Conservation (phyloP, 805 yeast genomes). For the Ogataea degrootiae region DNA sequence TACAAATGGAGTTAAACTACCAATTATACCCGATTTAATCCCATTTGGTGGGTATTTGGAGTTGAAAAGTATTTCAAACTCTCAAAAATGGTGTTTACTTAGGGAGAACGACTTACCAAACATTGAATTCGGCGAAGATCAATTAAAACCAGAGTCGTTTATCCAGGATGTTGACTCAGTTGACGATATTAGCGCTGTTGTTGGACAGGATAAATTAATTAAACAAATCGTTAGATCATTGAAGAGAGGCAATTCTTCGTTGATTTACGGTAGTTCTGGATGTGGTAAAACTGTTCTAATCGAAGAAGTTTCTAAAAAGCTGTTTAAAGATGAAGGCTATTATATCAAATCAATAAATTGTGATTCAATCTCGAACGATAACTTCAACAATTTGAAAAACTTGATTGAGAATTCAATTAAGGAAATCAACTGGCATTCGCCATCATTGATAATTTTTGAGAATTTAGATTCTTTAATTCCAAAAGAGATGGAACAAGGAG, state of each 20-base stretch:
- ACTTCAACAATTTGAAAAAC: constrained; percentile 39
- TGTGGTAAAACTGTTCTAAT: constrained; percentile 71
- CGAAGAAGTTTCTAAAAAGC: constrained; percentile 33
- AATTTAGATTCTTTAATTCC: constrained; percentile 71
- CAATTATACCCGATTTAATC: constrained; percentile 39
- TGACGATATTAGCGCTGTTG: constrained; percentile 26
- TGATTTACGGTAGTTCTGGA: constrained; percentile 73
- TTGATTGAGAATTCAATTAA: constrained; percentile 46
- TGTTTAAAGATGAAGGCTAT: constrained; percentile 39
- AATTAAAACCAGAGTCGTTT: constrained; percentile 41
- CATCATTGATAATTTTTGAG: constrained; percentile 70
- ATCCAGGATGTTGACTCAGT: constrained; percentile 11
- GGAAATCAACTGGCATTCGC: constrained; percentile 61
- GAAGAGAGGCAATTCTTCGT: constrained; percentile 42
- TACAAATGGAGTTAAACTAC: constrained; percentile 50
- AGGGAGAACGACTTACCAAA: constrained; percentile 12
- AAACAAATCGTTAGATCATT: constrained; percentile 36
- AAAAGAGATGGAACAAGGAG: constrained; percentile 54
- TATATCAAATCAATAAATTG: constrained; percentile 48
- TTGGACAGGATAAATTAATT: constrained; percentile 53
- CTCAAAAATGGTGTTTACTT: constrained; percentile 26
- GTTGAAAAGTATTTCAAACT: constrained; percentile 31
- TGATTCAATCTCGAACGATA: constrained; percentile 53
- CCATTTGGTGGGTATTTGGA: constrained; percentile 60
- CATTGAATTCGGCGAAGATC: constrained; percentile 48